Evolutionary conservation across 2,329 filamentous ascomycete species (phyloP), one percentile per base, ranked within the genome.

Genomic region (Aspergillaceae sp.): DNA sequence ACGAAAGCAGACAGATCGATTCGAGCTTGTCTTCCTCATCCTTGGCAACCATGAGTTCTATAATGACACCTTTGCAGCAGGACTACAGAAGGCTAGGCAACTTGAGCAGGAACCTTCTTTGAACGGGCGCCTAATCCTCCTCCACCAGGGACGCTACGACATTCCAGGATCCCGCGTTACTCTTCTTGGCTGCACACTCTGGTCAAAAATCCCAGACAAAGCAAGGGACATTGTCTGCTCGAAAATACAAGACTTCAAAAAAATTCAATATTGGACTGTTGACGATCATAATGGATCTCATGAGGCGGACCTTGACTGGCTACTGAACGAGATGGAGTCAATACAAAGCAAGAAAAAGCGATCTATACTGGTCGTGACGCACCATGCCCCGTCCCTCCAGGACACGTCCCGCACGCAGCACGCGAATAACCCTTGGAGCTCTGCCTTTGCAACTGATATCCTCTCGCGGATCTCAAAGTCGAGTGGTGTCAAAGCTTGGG

Each of bases 151-250:
- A 46, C 49, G 59, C 35, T 56, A 58, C 8, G 50, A 64, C 43
- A 34, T 66, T 4, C 51, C 53, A 7, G 46, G 38, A 1, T 47
- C 71, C 0, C 56, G 56, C 26, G 44, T 79, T n/a, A 76, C 71
- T 3, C 60, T 82, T 2, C 59, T 82, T 1, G 79, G 79, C 4
- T 80, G 76, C 51, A 79, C 77, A 2, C 65, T 83, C 0, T 80
- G 78, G 74, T 79, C 77, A 1, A 52, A 60, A 0, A 68, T 83
- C 4, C 65, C 73, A 0, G 51, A 65, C 0, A 59, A 68, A 4
- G 62, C 65, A 4, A 60, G 54, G 7, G 57, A 59, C 0, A 54
- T 69, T 4, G 72, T 82, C 9, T 41, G 61, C 27, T 58, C 59
- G 32, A 74, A 66, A 48, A 64, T 81, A 7, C 71, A 69, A 19